Conservation (phyloP, 306 rosid genomes). For the Coriaria nepalensis region DNA sequence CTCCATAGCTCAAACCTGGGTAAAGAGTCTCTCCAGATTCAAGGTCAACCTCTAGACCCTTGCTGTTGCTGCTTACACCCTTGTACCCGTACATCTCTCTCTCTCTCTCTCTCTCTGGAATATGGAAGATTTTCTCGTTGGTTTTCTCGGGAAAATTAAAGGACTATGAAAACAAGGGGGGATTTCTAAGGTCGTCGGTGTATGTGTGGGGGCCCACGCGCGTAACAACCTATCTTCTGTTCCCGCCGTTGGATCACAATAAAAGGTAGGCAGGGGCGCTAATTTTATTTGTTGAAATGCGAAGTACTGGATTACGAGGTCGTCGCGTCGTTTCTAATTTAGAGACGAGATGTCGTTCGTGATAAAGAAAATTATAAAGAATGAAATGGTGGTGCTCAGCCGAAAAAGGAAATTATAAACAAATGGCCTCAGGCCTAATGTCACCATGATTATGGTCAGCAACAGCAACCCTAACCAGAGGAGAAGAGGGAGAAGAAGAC, state of each 20-base stretch:
- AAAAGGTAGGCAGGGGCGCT: neutral
- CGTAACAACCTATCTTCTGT: neutral
- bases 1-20: constrained; percentile 65
- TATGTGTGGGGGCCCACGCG: constrained; percentile 1
- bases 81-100: constrained; percentile 32
- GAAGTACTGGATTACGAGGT: too few species aligned
- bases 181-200: constrained; percentile 1
- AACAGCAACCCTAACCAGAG: too few species aligned
- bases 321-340: too few species aligned
- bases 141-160: constrained; percentile 9
- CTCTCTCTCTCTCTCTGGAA: constrained; percentile 1
- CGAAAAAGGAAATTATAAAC: too few species aligned
- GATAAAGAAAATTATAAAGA: too few species aligned
- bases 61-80: constrained; percentile 22
- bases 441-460: too few species aligned
- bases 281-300: too few species aligned
- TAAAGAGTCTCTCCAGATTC: constrained; percentile 75
- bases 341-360: too few species aligned
- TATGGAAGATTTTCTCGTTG: constrained; percentile 4
- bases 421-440: too few species aligned
- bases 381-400: too few species aligned
- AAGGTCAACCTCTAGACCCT: constrained; percentile 46
- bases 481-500: too few species aligned
- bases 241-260: constrained; percentile 7
- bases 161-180: neutral